A percentile compares a stretch with the other conserved stretches of the same genome.
These are phyloP conservation scores for Strigomonas culicis DNA, from an alignment of 208 protist genomes.

Conservation along the genomic window DNA sequence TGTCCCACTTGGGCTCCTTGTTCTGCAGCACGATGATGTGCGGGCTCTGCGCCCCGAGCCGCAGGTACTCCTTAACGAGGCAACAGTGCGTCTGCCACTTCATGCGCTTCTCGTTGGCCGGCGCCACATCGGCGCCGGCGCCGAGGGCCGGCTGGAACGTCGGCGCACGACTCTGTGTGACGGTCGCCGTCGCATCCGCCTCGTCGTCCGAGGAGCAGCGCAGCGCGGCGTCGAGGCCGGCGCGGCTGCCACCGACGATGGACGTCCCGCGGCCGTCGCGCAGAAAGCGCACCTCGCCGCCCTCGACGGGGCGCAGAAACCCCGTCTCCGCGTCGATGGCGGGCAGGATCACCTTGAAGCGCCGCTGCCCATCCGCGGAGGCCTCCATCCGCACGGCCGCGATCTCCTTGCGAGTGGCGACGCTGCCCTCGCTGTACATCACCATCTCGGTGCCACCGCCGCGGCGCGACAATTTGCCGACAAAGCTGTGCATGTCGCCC, in stretches of 20 bases:
- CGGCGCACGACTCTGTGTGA: not conserved
- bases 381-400: conserved; percentile 21
- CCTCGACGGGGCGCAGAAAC: conserved; percentile 35
- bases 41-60: conserved; percentile 17
- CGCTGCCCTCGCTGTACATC: conserved; percentile 39
- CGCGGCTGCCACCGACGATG: conserved; percentile 24
- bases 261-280: conserved; percentile 31
- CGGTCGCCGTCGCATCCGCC: not conserved
- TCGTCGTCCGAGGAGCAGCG: conserved; percentile 11
- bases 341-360: conserved; percentile 38
- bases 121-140: conserved; percentile 2
- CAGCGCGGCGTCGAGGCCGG: conserved; percentile 24
- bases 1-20: conserved; percentile 37
- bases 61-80: conserved; percentile 22
- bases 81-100: conserved; percentile 22
- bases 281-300: conserved; percentile 34
- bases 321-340: conserved; percentile 38
- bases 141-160: conserved; percentile 13
- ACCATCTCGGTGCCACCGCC: conserved; percentile 27
- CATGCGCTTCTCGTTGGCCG: conserved; percentile 1
- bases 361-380: conserved; percentile 23
- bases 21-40: conserved; percentile 34
- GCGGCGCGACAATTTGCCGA: conserved; percentile 29
- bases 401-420: conserved; percentile 34
- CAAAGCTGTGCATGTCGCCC: conserved; percentile 28